Evolutionary conservation across 176 grass and related monocot species (phyloP).

Genomic region (barley (Hordeum vulgare)): DNA sequence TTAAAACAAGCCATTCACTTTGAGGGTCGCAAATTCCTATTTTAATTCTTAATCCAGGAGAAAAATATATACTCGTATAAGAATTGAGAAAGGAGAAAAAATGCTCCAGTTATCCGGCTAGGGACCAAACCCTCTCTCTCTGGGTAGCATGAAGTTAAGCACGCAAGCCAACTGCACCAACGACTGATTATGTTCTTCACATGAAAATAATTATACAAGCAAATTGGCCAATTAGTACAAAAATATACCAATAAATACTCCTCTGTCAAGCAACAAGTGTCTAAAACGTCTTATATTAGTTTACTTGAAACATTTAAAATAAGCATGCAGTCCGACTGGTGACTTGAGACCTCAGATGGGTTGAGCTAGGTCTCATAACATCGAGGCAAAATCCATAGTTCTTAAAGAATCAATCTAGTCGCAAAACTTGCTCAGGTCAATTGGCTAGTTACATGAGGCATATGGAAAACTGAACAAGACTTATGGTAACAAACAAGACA

Average conservation of each 20-base stretch:
- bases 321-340: not conserved
- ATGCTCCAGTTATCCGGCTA: not conserved
- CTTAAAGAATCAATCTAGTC: constrained; percentile 13
- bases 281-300: too few relatives aligned
- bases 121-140: not conserved
- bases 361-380: not conserved
- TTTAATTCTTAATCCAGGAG: constrained; percentile 7
- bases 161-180: not conserved
- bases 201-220: not conserved
- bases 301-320: not conserved
- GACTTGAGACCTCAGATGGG: not conserved
- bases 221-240: not conserved
- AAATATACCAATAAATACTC: not conserved
- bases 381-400: not conserved
- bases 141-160: not conserved
- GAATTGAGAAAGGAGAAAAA: not conserved
- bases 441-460: not conserved
- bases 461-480: constrained; percentile 6
- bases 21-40: not conserved
- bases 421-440: constrained; percentile 4
- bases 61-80: not conserved
- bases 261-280: too few relatives aligned
- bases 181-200: not conserved
- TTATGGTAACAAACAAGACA: constrained; percentile 11
- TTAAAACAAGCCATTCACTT: not conserved